Conservation (phyloP, 164 flowering plant genomes). For the Vitis cinerea region DNA sequence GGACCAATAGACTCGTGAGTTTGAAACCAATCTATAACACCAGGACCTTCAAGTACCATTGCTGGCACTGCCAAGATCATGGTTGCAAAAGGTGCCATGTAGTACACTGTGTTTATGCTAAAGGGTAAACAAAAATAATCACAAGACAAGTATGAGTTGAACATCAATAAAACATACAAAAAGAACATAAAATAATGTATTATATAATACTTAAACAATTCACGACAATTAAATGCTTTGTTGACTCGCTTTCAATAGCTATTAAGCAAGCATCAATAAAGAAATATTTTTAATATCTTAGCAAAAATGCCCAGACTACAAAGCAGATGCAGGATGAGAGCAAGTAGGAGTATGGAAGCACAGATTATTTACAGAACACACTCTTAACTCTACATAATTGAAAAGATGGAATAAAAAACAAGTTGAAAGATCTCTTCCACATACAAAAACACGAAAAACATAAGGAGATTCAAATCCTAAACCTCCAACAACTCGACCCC, state of each 20-base stretch:
- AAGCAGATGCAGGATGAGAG: neutral
- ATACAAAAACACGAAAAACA: too few species aligned
- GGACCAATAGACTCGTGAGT: conserved; percentile 48
- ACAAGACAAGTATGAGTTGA: neutral
- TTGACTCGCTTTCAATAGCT: neutral
- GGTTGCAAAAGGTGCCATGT: conserved; percentile 99
- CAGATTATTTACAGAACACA: too few species aligned
- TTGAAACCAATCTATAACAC: conserved; percentile 68
- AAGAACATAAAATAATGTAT: neutral
- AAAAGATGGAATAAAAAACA: too few species aligned
- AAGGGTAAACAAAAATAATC: neutral
- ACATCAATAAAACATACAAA: neutral
- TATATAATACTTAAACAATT: neutral
- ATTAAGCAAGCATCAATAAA: neutral
- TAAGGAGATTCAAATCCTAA: too few species aligned
- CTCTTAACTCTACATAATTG: too few species aligned
- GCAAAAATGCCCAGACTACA: neutral
- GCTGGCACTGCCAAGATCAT: conserved; percentile 94
- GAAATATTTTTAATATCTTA: neutral
- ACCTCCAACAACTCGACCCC: too few species aligned
- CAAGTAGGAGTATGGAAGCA: neutral
- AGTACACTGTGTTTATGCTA: conserved; percentile 94
- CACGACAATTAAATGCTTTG: too few species aligned
- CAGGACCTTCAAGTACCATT: conserved; percentile 79
- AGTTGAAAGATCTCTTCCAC: too few species aligned